Evolutionary conservation across 1,284 basidiomycete genomes (phyloP).

Genomic region (Coniophora puteana): DNA sequence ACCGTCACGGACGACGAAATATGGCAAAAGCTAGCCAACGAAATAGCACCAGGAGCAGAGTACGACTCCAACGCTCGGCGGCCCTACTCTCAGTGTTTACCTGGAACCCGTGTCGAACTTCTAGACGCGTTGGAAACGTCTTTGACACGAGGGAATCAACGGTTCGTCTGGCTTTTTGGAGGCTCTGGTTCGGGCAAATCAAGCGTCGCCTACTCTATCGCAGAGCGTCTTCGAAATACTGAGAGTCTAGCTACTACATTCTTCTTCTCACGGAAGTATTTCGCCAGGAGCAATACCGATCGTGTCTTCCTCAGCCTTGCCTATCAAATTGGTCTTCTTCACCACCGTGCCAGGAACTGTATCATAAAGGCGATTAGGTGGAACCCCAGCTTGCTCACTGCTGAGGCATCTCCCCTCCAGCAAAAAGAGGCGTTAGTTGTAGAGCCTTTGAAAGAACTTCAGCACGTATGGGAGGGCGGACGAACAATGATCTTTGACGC

Average conservation of each 20-base stretch:
- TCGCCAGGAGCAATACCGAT: constrained; percentile 9
- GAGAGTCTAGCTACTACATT: constrained; percentile 16
- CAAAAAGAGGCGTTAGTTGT: constrained; percentile 16
- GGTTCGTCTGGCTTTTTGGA: constrained; percentile 19
- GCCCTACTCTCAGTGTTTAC: constrained; percentile 18
- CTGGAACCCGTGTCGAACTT: constrained; percentile 20
- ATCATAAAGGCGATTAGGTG: constrained; percentile 11
- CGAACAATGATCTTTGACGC: constrained; percentile 18
- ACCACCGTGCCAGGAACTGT: constrained; percentile 8
- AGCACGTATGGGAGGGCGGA: neutral
- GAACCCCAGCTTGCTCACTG: constrained; percentile 16
- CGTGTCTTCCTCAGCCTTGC: constrained; percentile 14
- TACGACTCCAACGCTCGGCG: constrained; percentile 17
- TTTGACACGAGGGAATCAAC: constrained; percentile 9
- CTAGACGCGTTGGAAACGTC: constrained; percentile 14
- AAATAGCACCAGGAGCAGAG: too few species aligned
- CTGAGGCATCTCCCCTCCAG: constrained; percentile 17
- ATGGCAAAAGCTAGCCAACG: too few species aligned
- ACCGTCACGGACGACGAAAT: too few species aligned
- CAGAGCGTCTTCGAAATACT: constrained; percentile 13
- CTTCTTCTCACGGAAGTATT: constrained; percentile 16
- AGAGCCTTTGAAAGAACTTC: constrained; percentile 7
- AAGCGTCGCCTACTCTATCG: constrained; percentile 17
- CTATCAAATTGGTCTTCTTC: constrained; percentile 9
- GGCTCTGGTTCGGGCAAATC: constrained; percentile 17